Evolutionary conservation across 495 filamentous ascomycete genomes (phyloP), one percentile per base, ranked within the genome.

Genomic region (Saxophila tyrrhenica): DNA sequence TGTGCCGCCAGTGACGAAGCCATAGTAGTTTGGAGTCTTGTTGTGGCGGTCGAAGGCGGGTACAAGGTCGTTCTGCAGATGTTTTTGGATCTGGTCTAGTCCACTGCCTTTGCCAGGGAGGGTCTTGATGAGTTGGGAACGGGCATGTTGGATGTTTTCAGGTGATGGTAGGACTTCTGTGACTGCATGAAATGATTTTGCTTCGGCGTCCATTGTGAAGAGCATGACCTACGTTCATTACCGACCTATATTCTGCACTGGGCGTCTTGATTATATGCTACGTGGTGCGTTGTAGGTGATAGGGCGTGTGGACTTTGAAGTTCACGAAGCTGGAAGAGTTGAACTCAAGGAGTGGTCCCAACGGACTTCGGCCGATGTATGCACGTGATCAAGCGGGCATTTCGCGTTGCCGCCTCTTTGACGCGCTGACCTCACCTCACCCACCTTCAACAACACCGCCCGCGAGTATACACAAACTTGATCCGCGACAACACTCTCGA

Each of bases 1-100:
- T 25, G 73, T 69, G 16, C 87, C 86, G 19, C 91, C 91, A 0
- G 84, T 94, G 7, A 97, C 82, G 63, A 95, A 95, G 22, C 88
- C 90, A 68, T 85, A 92, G 72, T 94, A 97, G 55, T 75, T 74
- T 25, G 80, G 65, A 59, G 79, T 76, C 60, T 81, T 70, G 66
- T 76, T 78, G 68, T 77, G 69, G 17, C 67, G 71, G 57, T 83
- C 84, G 52, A 91, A 76, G 3, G 74, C 82, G 0, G 86, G 84
- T 19, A 81, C 75, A 52, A 90, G 74, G 56, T 81, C 73, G 21
- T 71, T 41, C n/a, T 78, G 50, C 19, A 90, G 64, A 55, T 84
- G 80, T 17, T 62, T 51, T 25, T 71, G 70, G 10, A 72, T 67
- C 13, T 57, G 52, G 44, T 74, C 67, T 15, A 78, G 67, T 2